phyloP scores from a whole-genome alignment of 73 alveolate species.

The Paramecium caudatum region DNA sequence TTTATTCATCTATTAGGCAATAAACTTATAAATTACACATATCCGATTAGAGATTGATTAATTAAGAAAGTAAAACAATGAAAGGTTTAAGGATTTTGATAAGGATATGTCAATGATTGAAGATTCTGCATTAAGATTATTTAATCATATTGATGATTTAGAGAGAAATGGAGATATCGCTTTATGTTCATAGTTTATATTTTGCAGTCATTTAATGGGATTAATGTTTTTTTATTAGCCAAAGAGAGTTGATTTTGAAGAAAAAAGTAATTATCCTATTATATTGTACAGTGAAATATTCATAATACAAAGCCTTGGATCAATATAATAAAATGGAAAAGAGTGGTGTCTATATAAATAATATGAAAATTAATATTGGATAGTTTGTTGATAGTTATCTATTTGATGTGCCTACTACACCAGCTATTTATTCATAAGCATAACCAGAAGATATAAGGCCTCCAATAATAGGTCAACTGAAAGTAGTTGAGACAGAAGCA shows the following conservation, averaged over 20 bases:
- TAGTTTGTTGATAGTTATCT: slow-evolving; percentile 44
- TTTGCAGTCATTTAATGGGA: background rate
- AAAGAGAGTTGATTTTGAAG: slow-evolving; percentile 46
- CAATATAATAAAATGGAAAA: slow-evolving; percentile 47
- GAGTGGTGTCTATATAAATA: slow-evolving; percentile 11
- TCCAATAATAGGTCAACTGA: slow-evolving; percentile 7
- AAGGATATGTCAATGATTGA: slow-evolving; percentile 29
- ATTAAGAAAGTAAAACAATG: background rate
- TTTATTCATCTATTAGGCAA: background rate
- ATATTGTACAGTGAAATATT: slow-evolving; percentile 37
- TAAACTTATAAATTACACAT: background rate
- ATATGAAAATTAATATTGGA: background rate
- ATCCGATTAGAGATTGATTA: slow-evolving; percentile 27
- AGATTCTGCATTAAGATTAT: slow-evolving; percentile 36
- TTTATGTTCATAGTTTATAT: background rate
- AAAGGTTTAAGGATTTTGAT: background rate
- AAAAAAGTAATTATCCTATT: slow-evolving; percentile 1
- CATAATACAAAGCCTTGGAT: slow-evolving; percentile 43
- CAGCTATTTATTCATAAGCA: background rate
- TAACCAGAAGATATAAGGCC: background rate
- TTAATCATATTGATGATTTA: slow-evolving; percentile 53
- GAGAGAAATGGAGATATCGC: slow-evolving; percentile 2
- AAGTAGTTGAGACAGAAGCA: background rate
- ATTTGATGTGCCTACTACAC: background rate
- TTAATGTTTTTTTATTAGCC: background rate